phyloP scores from a whole-genome alignment of 139 green algal species.

The Coccomyxa sp. region DNA sequence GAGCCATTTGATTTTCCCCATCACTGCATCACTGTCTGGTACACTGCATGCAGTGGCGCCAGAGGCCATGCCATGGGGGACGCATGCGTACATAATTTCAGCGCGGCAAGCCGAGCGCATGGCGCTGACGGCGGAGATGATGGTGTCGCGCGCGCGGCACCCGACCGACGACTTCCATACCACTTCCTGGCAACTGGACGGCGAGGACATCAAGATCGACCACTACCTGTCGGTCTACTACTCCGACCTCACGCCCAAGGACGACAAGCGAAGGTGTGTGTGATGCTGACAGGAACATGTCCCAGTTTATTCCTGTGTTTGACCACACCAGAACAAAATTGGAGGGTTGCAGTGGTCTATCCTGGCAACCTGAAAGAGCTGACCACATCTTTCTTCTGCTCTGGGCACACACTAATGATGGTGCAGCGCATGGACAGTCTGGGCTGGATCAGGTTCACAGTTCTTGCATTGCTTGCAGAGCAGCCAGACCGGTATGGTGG shows the following conservation, averaged over 20 bases:
- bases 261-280: background rate
- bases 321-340: background rate
- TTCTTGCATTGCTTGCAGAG: no score
- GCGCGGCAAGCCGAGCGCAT: background rate
- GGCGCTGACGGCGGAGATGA: background rate
- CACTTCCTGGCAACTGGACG: conserved; percentile 1
- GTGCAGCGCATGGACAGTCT: no score
- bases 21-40: no score
- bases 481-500: no score
- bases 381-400: background rate
- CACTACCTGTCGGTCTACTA: background rate
- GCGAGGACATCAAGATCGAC: conserved; percentile 5
- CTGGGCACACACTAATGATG: background rate
- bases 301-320: background rate
- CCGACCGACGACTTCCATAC: background rate
- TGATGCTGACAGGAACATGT: background rate
- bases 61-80: background rate
- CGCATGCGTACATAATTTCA: background rate
- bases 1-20: no score
- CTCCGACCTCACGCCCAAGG: background rate
- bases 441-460: no score
- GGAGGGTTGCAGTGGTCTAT: background rate
- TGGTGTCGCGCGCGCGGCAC: background rate
- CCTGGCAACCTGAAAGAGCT: background rate
- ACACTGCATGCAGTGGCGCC: background rate